Evolutionary conservation across 2,329 filamentous ascomycete genomes (phyloP).

Genomic region (Huntiella savannae): DNA sequence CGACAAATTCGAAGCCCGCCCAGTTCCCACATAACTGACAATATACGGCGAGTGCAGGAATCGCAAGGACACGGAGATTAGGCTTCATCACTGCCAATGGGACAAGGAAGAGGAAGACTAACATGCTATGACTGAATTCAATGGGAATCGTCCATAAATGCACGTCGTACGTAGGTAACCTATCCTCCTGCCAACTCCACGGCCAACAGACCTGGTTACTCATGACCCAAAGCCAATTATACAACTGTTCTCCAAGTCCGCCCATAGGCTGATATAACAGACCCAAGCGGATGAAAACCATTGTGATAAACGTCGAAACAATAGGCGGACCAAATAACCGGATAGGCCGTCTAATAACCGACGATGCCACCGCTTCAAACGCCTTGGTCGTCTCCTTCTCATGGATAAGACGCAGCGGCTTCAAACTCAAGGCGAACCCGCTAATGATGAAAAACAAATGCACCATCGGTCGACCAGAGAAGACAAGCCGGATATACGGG

Average conservation of each 20-base stretch:
- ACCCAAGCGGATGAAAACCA: conserved; percentile 18
- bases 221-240: conserved; percentile 25
- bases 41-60: conserved; percentile 23
- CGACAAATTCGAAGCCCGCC: conserved; percentile 23
- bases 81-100: conserved; percentile 29
- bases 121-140: conserved; percentile 38
- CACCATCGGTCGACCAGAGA: conserved; percentile 36
- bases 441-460: conserved; percentile 44
- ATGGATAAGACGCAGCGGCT: conserved; percentile 25
- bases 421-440: conserved; percentile 39
- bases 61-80: conserved; percentile 23
- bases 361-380: conserved; percentile 22
- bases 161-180: conserved; percentile 26
- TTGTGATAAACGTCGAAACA: conserved; percentile 30
- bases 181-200: conserved; percentile 12
- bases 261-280: conserved; percentile 11
- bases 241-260: conserved; percentile 19
- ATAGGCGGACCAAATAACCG: conserved; percentile 33
- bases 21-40: conserved; percentile 16
- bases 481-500: conserved; percentile 34
- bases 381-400: conserved; percentile 6
- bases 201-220: conserved; percentile 13
- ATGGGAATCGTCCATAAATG: conserved; percentile 46
- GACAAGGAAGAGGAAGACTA: conserved; percentile 34
- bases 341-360: conserved; percentile 31